Conservation (phyloP, 257 asterid genomes). For the Agastache rugosa region DNA sequence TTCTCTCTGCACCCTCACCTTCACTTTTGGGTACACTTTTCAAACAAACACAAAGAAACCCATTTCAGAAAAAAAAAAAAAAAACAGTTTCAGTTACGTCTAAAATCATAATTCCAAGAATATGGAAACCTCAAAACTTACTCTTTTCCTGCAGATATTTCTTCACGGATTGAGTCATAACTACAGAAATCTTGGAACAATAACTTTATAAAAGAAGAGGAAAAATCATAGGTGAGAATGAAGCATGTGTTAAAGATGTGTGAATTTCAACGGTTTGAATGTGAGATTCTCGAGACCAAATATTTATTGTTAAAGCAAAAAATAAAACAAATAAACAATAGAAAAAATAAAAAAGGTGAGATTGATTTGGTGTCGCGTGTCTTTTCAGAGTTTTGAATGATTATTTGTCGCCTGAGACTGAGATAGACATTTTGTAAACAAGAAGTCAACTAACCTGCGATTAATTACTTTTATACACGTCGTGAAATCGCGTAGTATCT, state of each 20-base stretch:
- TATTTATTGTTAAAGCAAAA: background rate
- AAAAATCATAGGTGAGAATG: slow-evolving; percentile 6
- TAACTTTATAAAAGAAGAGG: background rate
- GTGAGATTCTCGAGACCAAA: slow-evolving; percentile 33
- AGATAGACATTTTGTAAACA: slow-evolving; percentile 9
- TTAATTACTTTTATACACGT: background rate
- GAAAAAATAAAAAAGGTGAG: background rate
- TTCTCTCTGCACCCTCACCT: slow-evolving; percentile 71
- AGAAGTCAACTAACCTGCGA: slow-evolving; percentile 33
- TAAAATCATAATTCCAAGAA: slow-evolving; percentile 10
- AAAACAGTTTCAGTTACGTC: slow-evolving; percentile 9
- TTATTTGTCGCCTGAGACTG: background rate
- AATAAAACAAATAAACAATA: background rate
- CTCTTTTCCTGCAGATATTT: slow-evolving; percentile 36
- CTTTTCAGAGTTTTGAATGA: slow-evolving; percentile 31
- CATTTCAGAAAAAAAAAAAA: slow-evolving; percentile 38
- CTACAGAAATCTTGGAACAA: slow-evolving; percentile 23
- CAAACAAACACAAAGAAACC: slow-evolving; percentile 16
- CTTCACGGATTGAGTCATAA: slow-evolving; percentile 35
- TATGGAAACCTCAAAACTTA: slow-evolving; percentile 21
- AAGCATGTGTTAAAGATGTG: slow-evolving; percentile 35
- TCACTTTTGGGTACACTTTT: slow-evolving; percentile 89
- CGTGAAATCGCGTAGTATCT: background rate
- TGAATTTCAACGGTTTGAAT: slow-evolving; percentile 31
- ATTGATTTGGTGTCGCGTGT: slow-evolving; percentile 17